Evolutionary conservation across 257 asterid species (phyloP), one percentile per base, ranked within the genome.

Genomic region (Knoxia roxburghii): DNA sequence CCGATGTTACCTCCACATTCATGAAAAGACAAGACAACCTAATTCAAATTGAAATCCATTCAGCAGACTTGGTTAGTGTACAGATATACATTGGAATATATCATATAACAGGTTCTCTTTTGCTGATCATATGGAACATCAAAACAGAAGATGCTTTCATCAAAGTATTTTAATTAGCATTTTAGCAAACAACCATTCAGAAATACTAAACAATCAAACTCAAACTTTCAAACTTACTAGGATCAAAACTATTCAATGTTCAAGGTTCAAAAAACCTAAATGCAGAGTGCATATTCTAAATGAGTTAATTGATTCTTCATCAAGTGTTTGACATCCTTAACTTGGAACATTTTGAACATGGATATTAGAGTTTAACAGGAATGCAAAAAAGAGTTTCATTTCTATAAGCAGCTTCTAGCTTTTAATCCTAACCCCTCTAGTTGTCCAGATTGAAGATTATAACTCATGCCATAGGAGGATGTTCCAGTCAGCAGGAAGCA

Each of bases 1-100:
- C 97, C 95, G 37, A 86, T 82, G 73, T 86, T 90, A 67, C 90
- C 91, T 58, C 97, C 97, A 76, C 96, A 90, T 73, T 85, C 97
- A 79, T 90, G 96, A 67, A 90, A 90, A 68, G 96, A 84, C 85
- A 90, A 81, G n/a, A 81, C 84, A 66, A 86, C 96, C 97, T 90
- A 86, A 72, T 74, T 57, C 69, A 69, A 24, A 45, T 27, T 49
- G 62, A 71, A 79, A 64, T 13, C 59, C 39, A 57, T 72, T 39
- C 11, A 48, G 77, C 58, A 82, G 6, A 61, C 69, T 40, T 53
- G 32, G 24, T 59, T 15, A 49, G 50, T 66, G 52, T 64, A 33
- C 71, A 46, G 30, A 12, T 48, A 41, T 63, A 43, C 50, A 68
- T 71, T 64, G 66, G 72, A 27, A 64, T 27, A 55, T 18, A 41